Percentiles rank a stretch among this genome's conserved stretches.
Evolutionary conservation across 768 basidiomycete genomes (phyloP).

Genomic region (Xerocomellus chrysenteron): DNA sequence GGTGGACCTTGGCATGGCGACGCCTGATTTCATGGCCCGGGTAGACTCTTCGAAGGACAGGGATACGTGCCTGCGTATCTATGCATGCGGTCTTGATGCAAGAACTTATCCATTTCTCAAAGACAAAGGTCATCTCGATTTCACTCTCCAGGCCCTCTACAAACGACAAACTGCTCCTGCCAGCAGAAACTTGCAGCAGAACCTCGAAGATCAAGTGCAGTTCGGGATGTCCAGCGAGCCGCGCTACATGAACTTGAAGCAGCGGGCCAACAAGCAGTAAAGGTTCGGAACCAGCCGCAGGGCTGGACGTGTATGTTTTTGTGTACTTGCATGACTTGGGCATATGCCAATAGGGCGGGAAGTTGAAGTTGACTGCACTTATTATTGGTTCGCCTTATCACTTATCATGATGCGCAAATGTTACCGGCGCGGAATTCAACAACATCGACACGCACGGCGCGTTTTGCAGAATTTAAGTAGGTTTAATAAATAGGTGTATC

Average conservation of each 20-base stretch:
- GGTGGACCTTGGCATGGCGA: neutral
- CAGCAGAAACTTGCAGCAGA: accelerated
- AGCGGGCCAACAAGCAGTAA: no score
- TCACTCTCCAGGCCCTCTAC: neutral
- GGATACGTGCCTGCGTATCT: neutral
- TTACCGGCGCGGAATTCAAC: no score
- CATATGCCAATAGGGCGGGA: no score
- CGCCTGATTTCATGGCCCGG: neutral
- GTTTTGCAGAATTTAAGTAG: no score
- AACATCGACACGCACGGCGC: no score
- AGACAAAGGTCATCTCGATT: accelerated
- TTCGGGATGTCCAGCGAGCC: neutral
- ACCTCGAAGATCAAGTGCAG: neutral
- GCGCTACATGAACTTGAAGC: neutral
- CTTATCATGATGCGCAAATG: no score
- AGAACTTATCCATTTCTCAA: neutral
- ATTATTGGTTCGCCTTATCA: no score
- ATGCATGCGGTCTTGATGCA: neutral
- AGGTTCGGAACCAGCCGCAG: no score
- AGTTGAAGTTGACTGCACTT: no score
- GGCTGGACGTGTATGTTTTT: no score
- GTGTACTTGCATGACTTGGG: no score
- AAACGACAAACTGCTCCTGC: neutral
- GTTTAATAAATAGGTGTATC: neutral
- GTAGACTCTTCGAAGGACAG: neutral